phyloP scores from a whole-genome alignment of 768 basidiomycete genomes.

The Xerocomus spinulosus region DNA sequence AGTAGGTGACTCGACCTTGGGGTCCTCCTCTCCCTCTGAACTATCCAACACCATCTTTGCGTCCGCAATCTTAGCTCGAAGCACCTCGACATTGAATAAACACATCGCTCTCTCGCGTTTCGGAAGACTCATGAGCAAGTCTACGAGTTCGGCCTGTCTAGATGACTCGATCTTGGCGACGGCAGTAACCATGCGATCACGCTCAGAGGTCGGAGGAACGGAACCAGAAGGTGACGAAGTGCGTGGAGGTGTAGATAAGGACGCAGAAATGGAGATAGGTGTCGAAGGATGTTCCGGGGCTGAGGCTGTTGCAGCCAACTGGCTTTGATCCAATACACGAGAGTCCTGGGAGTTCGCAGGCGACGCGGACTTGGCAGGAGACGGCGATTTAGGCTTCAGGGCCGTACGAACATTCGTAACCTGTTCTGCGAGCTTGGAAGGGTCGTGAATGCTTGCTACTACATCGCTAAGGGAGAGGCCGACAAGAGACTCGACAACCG shows the following conservation, averaged over 20 bases:
- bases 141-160: slow-evolving; percentile 62
- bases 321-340: slow-evolving; percentile 57
- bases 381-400: slow-evolving; percentile 34
- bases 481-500: slow-evolving; percentile 70
- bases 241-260: slow-evolving; percentile 75
- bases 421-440: slow-evolving; percentile 60
- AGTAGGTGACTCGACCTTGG: slow-evolving; percentile 21
- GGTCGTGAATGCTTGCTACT: slow-evolving; percentile 70
- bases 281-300: slow-evolving; percentile 90
- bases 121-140: slow-evolving; percentile 78
- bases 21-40: slow-evolving; percentile 52
- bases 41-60: slow-evolving; percentile 79
- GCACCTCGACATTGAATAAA: slow-evolving; percentile 79
- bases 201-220: slow-evolving; percentile 60
- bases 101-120: slow-evolving; percentile 90
- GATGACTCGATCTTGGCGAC: slow-evolving; percentile 59
- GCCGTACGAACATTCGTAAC: slow-evolving; percentile 40
- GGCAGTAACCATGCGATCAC: slow-evolving; percentile 67
- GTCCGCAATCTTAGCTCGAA: slow-evolving; percentile 72
- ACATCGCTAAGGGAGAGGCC: slow-evolving; percentile 70
- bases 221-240: slow-evolving; percentile 74
- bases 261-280: slow-evolving; percentile 71
- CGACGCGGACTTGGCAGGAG: slow-evolving; percentile 50
- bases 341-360: slow-evolving; percentile 66
- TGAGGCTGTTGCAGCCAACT: slow-evolving; percentile 69